Percentiles rank a stretch among this genome's conserved stretches.
Conservation (phyloP, 1,284 basidiomycete genomes). For the Afroboletus lepidellus region DNA sequence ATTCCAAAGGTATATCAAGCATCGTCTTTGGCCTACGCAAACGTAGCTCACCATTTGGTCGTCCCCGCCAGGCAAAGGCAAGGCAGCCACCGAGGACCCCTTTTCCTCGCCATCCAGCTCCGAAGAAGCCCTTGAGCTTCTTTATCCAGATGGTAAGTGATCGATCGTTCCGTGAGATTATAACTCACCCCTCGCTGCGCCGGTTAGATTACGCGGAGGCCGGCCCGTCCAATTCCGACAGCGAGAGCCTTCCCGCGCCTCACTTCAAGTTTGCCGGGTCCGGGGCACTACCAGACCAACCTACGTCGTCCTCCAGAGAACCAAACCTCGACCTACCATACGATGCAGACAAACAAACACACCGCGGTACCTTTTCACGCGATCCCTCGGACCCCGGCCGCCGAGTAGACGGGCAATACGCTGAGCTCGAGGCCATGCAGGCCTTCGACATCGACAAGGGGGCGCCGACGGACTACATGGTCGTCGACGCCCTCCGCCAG, state of each 20-base stretch:
- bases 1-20: conserved; percentile 13
- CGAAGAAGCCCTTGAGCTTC: conserved; percentile 14
- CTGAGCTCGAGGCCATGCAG: conserved; percentile 9
- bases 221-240: conserved; percentile 1
- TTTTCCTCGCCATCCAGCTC: conserved; percentile 12
- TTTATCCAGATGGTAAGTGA: conserved; percentile 15
- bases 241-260: neutral
- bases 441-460: no score
- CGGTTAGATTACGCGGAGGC: conserved; percentile 13
- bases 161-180: neutral
- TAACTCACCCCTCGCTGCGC: neutral
- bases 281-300: neutral
- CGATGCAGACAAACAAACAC: no score
- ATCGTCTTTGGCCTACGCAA: neutral
- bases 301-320: neutral
- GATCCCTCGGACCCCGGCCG: neutral
- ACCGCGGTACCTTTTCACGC: no score
- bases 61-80: conserved; percentile 3
- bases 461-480: conserved; percentile 25
- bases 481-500: conserved; percentile 30
- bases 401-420: neutral
- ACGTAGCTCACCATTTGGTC: neutral
- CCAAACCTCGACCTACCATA: neutral
- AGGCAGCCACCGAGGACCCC: neutral
- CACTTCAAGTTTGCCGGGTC: neutral